phyloP scores from a whole-genome alignment of 768 basidiomycete species.

The Pulveroboletus sp. region DNA sequence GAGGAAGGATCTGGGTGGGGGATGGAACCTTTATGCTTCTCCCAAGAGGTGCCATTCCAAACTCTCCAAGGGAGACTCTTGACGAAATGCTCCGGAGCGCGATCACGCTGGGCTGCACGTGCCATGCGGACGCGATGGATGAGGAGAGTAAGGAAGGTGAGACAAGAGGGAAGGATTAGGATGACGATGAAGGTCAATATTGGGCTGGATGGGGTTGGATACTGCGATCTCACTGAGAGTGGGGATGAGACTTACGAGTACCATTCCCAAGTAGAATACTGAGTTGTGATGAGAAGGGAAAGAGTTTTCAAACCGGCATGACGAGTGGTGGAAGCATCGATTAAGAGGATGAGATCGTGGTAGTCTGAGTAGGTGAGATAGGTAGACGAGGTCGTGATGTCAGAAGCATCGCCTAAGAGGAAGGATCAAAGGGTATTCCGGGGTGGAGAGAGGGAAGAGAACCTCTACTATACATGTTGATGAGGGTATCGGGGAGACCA shows the following conservation, averaged over 20 bases:
- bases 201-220: slow-evolving; percentile 43
- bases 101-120: slow-evolving; percentile 76
- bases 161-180: slow-evolving; percentile 80
- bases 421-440: slow-evolving; percentile 1
- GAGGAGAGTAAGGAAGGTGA: slow-evolving; percentile 86
- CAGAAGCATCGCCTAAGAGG: slow-evolving; percentile 70
- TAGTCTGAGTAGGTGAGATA: slow-evolving; percentile 88
- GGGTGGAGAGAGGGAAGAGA: slow-evolving; percentile 33
- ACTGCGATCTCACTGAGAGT: slow-evolving; percentile 3
- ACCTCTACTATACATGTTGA: slow-evolving; percentile 95
- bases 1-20: slow-evolving; percentile 27
- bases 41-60: slow-evolving; percentile 77
- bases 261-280: slow-evolving; percentile 88
- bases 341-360: slow-evolving; percentile 59
- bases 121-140: slow-evolving; percentile 83
- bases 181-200: slow-evolving; percentile 85
- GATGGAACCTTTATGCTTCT: slow-evolving; percentile 54
- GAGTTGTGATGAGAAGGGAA: slow-evolving; percentile 70
- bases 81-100: slow-evolving; percentile 79
- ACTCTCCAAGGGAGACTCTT: slow-evolving; percentile 75
- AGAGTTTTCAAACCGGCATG: slow-evolving; percentile 74
- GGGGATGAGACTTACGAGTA: slow-evolving; percentile 57
- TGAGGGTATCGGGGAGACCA: slow-evolving; percentile 68
- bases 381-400: slow-evolving; percentile 78
- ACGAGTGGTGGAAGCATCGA: slow-evolving; percentile 69